Evolutionary conservation across 805 yeast genomes (phyloP).

Genomic region (Kockiozyma suomiensis): DNA sequence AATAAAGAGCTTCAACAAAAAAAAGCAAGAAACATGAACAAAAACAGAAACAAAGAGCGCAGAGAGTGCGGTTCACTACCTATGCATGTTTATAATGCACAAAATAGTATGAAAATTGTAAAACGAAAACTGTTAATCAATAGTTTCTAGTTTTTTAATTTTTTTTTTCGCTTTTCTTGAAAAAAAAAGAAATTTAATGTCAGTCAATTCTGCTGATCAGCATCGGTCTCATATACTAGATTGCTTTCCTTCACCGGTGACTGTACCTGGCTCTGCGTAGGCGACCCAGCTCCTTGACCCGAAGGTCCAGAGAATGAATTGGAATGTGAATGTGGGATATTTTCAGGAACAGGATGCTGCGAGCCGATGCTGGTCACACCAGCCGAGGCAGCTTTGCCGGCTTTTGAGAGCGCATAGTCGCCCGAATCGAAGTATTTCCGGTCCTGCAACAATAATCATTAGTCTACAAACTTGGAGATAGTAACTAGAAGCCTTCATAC

Average conservation of each 20-base stretch:
- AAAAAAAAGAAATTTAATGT: too few species aligned
- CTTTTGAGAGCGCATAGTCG: conserved; percentile 76
- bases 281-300: not conserved
- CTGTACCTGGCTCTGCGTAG: not conserved
- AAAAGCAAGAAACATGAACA: not conserved
- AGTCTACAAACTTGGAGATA: not conserved
- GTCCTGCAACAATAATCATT: conserved; percentile 49
- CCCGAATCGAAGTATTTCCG: conserved; percentile 93
- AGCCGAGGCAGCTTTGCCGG: conserved; percentile 43
- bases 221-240: conserved; percentile 23
- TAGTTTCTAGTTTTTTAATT: too few species aligned
- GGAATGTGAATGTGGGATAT: conserved; percentile 37
- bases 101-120: not conserved
- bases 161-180: too few species aligned
- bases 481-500: conserved; percentile 28
- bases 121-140: not conserved
- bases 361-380: conserved; percentile 38
- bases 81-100: not conserved
- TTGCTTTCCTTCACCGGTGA: conserved; percentile 35
- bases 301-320: conserved; percentile 17
- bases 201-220: conserved; percentile 3
- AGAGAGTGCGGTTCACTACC: not conserved
- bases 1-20: not conserved
- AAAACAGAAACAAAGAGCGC: not conserved
- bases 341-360: conserved; percentile 39